phyloP scores from a whole-genome alignment of 176 grass and related monocot genomes.

The Melocanna baccifera region DNA sequence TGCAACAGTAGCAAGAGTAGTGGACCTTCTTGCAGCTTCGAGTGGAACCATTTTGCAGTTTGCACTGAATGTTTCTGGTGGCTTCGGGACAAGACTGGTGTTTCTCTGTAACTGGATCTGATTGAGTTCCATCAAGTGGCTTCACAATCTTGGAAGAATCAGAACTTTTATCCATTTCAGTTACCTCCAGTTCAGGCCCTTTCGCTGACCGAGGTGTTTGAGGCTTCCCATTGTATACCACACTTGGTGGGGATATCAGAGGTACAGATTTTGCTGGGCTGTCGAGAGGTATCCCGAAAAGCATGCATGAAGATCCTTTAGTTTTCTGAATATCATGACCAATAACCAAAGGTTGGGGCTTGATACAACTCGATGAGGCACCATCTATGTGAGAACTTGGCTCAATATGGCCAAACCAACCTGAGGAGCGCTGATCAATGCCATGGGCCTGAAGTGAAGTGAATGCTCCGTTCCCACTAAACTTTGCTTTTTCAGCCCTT shows the following conservation, averaged over 20 bases:
- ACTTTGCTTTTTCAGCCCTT: conserved; percentile 31
- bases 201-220: background rate
- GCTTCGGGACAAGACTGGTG: conserved; percentile 33
- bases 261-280: conserved; percentile 32
- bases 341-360: conserved; percentile 34
- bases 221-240: conserved; percentile 18
- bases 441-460: conserved; percentile 26
- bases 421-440: conserved; percentile 32
- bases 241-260: conserved; percentile 36
- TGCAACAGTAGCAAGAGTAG: conserved; percentile 21
- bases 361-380: conserved; percentile 11
- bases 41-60: conserved; percentile 52
- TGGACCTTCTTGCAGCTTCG: conserved; percentile 90
- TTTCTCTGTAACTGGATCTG: conserved; percentile 30
- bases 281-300: conserved; percentile 53
- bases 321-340: conserved; percentile 46
- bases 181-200: conserved; percentile 1
- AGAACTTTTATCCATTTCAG: conserved; percentile 31
- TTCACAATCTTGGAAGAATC: conserved; percentile 44
- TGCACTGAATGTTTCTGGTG: conserved; percentile 49
- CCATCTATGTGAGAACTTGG: conserved; percentile 29
- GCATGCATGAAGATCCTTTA: conserved; percentile 42
- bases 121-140: conserved; percentile 30
- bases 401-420: conserved; percentile 37
- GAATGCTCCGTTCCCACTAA: conserved; percentile 33